Evolutionary conservation across 441 rosid species (phyloP).

Genomic region (Populus hybrid): DNA sequence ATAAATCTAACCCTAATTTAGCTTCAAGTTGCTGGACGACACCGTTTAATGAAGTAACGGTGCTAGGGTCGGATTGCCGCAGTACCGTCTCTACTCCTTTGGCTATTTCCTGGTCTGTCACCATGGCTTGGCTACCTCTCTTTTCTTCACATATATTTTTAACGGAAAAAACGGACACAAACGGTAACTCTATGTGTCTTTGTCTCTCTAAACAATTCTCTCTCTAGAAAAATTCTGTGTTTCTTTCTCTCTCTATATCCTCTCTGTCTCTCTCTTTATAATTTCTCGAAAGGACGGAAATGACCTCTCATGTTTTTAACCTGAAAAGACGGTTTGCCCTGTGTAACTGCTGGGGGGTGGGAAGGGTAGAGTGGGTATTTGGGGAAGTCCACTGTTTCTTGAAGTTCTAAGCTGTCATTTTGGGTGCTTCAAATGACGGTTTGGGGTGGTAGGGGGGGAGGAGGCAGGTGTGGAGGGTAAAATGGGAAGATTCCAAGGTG

Average conservation of each 20-base stretch:
- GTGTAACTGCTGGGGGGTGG: neutral
- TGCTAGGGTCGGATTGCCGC: conserved; percentile 32
- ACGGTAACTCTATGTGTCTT: neutral
- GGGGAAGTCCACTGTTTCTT: neutral
- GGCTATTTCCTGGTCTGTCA: conserved; percentile 33
- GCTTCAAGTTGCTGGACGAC: conserved; percentile 41
- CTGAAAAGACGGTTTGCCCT: neutral
- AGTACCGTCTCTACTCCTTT: conserved; percentile 25
- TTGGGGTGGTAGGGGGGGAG: neutral
- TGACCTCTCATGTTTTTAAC: conserved; percentile 24
- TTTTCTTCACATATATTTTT: conserved; percentile 17
- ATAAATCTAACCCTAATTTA: conserved; percentile 39
- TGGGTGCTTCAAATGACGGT: neutral
- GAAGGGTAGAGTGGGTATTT: neutral
- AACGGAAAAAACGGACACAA: conserved; percentile 41
- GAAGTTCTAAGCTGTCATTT: neutral
- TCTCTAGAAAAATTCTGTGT: conserved; percentile 6
- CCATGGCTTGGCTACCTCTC: conserved; percentile 13
- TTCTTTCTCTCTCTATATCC: conserved; percentile 29
- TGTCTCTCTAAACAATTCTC: conserved; percentile 16
- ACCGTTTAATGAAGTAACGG: conserved; percentile 44
- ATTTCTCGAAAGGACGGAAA: conserved; percentile 37
- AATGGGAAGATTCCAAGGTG: neutral
- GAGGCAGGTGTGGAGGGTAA: neutral
- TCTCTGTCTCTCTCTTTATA: conserved; percentile 32